Conservation (phyloP, 2,329 filamentous ascomycete genomes). For the Claviceps sorghi region DNA sequence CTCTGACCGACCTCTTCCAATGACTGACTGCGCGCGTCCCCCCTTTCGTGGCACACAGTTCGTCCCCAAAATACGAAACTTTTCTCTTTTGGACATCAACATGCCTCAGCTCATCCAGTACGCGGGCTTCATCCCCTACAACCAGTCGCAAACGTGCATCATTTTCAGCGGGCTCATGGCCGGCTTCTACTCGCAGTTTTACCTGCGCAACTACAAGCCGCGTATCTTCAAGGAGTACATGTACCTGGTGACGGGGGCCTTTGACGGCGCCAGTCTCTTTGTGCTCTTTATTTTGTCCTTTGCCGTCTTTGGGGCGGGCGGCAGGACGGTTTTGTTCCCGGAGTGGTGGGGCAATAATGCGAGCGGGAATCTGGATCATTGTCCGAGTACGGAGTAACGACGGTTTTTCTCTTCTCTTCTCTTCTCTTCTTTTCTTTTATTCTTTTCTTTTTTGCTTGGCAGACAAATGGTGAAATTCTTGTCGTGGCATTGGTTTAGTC, state of each 20-base stretch:
- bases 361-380: conserved; percentile 33
- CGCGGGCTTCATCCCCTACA: conserved; percentile 5
- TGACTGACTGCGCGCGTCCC: not conserved
- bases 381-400: conserved; percentile 22
- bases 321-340: conserved; percentile 28
- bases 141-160: conserved; percentile 37
- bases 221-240: conserved; percentile 38
- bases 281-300: conserved; percentile 26
- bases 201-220: conserved; percentile 36
- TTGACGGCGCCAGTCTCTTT: conserved; percentile 33
- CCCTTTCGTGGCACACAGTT: not conserved
- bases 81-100: conserved; percentile 1
- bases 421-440: not conserved
- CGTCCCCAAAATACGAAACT: not conserved
- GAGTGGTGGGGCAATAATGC: conserved; percentile 40
- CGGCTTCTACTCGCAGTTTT: conserved; percentile 36
- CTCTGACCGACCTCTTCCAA: not conserved
- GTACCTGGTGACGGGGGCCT: conserved; percentile 37
- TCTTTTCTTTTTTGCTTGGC: too few species aligned
- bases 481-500: too few species aligned
- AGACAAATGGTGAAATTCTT: too few species aligned
- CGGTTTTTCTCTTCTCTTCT: not conserved
- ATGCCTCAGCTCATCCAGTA: conserved; percentile 4
- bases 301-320: conserved; percentile 39
- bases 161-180: conserved; percentile 29